Base-by-base conservation (phyloP, 257 asterid species). In the Solanum sejunctum region DNA sequence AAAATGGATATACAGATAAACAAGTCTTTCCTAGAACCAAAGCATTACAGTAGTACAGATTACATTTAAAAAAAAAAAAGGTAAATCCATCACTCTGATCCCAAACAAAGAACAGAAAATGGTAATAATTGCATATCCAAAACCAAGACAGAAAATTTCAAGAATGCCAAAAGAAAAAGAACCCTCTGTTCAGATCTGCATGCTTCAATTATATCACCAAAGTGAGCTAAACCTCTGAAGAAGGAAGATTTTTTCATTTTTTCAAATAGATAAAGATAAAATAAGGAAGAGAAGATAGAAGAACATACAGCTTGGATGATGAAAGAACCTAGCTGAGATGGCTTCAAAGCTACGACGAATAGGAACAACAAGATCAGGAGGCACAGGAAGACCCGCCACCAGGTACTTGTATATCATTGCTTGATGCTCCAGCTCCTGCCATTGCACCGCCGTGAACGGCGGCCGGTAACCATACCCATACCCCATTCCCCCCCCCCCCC, bases 361-460 rank as follows among this genome's bases (percentile, higher is more conserved):
- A 26, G 99, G 98, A 89, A 91, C 86, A 75, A 96, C 92, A 32
- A 96, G 98, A 88, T 96, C 98, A 0, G 97, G 95, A 39, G 99
- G 98, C 66, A 96, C 93, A 1, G 98, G 98, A 81, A 96, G 47
- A 55, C 98, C 99, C 84, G 98, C 98, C 77, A 91, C 90, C 51
- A 96, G 90, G 87, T 96, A 96, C 92, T 96, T 96, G 77, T 96
- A 96, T 80, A 96, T 93, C 98, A 94, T 96, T 75, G 99, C 98
- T 91, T 96, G 99, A 84, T 93, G 98, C 87, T 94, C 97, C 92
- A 96, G 94, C 89, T 96, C 99, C 91, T 96, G 99, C 98, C 99
- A 93, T 85, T 96, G 98, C 86, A 92, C 94, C 26, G 99, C 95
- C 28, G 98, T 96, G 83, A 96, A 94, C 12, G 97, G 97, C 36